Evolutionary conservation across 2,329 filamentous ascomycete species (phyloP), one percentile per base, ranked within the genome.

Genomic region (Chalaropsis ovoidea): DNA sequence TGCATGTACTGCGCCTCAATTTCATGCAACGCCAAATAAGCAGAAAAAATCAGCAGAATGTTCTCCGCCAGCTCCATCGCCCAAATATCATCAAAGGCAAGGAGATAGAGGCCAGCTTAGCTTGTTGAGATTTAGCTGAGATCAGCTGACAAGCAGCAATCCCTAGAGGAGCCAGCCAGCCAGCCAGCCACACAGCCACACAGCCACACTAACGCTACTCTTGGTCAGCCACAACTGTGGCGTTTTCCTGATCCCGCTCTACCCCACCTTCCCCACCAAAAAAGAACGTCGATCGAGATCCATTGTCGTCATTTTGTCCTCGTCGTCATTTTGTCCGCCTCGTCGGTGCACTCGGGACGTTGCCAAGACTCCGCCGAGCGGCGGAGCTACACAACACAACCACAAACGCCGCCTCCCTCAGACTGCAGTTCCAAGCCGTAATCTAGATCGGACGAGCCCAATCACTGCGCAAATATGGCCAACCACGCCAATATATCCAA

Each of bases 1-100:
- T 60, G 56, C 56, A 60, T 35, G 61, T n/a, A 39, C 61, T 62
- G 61, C 61, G 61, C 61, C 61, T 62, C 61, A 19, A 3, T 39
- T 17, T 39, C 15, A 19, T 47, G 15, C n/a, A n/a, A 17, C 5
- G 4, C 54, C 17, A 58, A n/a, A 58, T 39, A 31, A 15, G 31
- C 54, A 54, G 49, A 54, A 27, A 39, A 10, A 10, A 17, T 39
- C 13, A 8, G 17, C 54, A 58, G 13, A 19, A 35, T 31, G 7
- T 3, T 35, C 31, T 35, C 31, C 3, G 3, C 31, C 15, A 47
- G 43, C 43, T 47, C n/a, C 43, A 47, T 17, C 4, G n/a, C 31
- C 31, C 31, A 31, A 31, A 3, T 6, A 31, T 31, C 31, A 3
- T 31, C 31, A 6, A 2, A 31, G 31, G 3, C 31, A 31, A 19